Evolutionary conservation across 129 eudicot species (phyloP).

Genomic region (Chrysanthemum seticuspe): DNA sequence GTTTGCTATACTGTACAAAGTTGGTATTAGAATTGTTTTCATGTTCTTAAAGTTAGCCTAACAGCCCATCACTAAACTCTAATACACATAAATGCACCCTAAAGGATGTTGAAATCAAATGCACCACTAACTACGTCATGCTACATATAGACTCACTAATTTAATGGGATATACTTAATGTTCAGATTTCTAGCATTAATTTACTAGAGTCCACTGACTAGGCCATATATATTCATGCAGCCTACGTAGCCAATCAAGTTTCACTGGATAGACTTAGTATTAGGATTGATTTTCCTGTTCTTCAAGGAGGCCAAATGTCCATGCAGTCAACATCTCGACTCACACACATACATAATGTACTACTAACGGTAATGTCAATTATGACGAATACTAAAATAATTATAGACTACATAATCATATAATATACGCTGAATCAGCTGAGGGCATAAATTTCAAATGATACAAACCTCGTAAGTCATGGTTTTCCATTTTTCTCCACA

Average conservation of each 20-base stretch:
- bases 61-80: no score
- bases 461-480: constrained; percentile 85
- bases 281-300: constrained; percentile 1
- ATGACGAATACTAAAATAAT: not conserved
- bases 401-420: not conserved
- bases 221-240: no score
- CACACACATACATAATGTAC: not conserved
- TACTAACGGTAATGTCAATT: not conserved
- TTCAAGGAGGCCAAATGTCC: not conserved
- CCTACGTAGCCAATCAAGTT: not conserved
- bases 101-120: no score
- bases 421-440: not conserved
- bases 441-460: not conserved
- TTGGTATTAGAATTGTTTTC: not conserved
- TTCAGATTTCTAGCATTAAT: no score
- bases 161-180: no score
- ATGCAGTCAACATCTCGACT: not conserved
- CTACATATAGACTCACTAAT: no score
- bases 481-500: constrained; percentile 95
- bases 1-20: not conserved
- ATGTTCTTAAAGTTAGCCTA: not conserved
- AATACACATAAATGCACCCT: no score
- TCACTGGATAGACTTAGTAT: not conserved
- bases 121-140: no score
- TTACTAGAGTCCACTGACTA: not conserved